Conservation (phyloP, 2,329 filamentous ascomycete genomes). For the Massarina eburnea region DNA sequence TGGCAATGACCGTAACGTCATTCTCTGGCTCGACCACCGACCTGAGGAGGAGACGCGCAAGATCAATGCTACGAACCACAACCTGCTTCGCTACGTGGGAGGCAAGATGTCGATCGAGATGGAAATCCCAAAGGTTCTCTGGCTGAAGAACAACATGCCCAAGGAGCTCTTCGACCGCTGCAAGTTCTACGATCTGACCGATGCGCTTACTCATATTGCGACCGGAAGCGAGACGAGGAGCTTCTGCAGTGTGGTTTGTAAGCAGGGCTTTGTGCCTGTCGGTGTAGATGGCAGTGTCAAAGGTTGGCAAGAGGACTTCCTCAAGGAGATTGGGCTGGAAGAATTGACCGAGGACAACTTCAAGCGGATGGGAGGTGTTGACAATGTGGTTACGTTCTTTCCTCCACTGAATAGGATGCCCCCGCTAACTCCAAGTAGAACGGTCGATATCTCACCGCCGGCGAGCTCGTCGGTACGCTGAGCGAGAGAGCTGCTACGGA, state of each 20-base stretch:
- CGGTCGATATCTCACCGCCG: slow-evolving; percentile 85
- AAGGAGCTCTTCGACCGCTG: slow-evolving; percentile 84
- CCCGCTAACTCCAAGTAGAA: slow-evolving; percentile 64
- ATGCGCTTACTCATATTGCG: slow-evolving; percentile 91
- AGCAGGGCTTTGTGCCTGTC: slow-evolving; percentile 95
- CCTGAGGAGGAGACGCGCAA: slow-evolving; percentile 86
- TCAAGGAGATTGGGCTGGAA: slow-evolving; percentile 79
- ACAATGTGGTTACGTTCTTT: slow-evolving; percentile 79
- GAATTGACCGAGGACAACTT: slow-evolving; percentile 86
- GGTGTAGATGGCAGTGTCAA: slow-evolving; percentile 96
- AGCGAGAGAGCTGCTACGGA: slow-evolving; percentile 81
- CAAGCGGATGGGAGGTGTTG: slow-evolving; percentile 88
- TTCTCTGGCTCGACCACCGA: slow-evolving; percentile 95
- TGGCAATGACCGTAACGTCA: slow-evolving; percentile 87
- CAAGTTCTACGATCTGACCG: slow-evolving; percentile 95
- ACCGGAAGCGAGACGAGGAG: slow-evolving; percentile 90
- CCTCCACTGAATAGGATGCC: slow-evolving; percentile 17
- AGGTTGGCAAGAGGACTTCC: slow-evolving; percentile 97
- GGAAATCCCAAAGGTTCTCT: slow-evolving; percentile 98
- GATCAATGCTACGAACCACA: slow-evolving; percentile 92
- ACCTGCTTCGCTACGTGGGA: slow-evolving; percentile 91
- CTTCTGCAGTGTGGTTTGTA: slow-evolving; percentile 95
- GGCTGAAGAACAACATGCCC: slow-evolving; percentile 98
- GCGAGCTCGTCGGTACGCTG: slow-evolving; percentile 83
- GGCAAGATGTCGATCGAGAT: slow-evolving; percentile 99